Percentiles rank a stretch among this genome's conserved stretches.
Evolutionary conservation across 148 eudicot genomes (phyloP).

Genomic region (Cornus controversa): DNA sequence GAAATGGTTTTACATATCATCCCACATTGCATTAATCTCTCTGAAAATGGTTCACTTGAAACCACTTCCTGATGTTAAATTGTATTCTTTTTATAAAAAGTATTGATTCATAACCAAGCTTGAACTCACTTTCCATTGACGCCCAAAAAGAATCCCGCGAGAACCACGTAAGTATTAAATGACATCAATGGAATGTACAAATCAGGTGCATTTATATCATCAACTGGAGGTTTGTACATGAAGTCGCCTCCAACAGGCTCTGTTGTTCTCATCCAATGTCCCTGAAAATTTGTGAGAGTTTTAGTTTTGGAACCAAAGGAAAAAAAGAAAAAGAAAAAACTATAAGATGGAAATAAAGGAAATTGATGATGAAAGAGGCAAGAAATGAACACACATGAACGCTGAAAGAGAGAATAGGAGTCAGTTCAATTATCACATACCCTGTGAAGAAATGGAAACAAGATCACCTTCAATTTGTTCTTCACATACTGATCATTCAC

Average conservation of each 20-base stretch:
- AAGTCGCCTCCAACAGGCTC: conserved; percentile 1
- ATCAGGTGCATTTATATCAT: conserved; percentile 12
- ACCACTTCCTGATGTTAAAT: no score
- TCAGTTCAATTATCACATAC: conserved; percentile 2
- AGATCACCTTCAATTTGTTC: conserved; percentile 23
- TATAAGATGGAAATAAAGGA: not conserved
- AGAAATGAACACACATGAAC: no score
- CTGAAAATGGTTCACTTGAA: no score
- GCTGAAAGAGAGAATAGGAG: not conserved
- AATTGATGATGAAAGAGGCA: not conserved
- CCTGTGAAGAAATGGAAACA: conserved; percentile 29
- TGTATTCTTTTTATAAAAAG: no score
- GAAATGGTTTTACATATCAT: no score
- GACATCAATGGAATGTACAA: conserved; percentile 11
- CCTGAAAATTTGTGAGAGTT: not conserved
- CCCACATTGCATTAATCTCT: no score
- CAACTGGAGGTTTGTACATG: conserved; percentile 2
- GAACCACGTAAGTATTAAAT: conserved; percentile 6
- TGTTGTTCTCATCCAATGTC: conserved; percentile 12
- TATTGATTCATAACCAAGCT: no score
- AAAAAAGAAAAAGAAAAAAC: not conserved
- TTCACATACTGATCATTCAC: conserved; percentile 27
- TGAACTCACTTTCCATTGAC: conserved; percentile 2
- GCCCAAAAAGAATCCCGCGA: conserved; percentile 14
- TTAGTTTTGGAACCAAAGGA: not conserved